Evolutionary conservation across 331 rosid species (phyloP).

Genomic region (Pyracantha coccinea): DNA sequence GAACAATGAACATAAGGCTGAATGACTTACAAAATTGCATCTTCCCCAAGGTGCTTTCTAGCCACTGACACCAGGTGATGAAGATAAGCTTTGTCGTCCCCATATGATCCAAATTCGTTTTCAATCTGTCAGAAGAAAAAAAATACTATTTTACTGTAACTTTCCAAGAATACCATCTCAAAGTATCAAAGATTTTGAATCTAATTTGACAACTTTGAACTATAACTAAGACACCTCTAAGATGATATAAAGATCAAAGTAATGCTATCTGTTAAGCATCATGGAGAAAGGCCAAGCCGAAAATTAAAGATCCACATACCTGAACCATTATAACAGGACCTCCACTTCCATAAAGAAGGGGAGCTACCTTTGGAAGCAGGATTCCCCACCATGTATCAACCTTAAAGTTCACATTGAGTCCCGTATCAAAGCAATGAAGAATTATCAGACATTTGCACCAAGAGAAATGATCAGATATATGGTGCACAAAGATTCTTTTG

Average conservation of each 20-base stretch:
- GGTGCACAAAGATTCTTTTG: background rate
- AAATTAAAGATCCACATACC: conserved; percentile 36
- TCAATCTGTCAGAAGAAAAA: conserved; percentile 58
- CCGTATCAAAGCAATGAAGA: conserved; percentile 9
- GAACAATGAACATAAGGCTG: conserved; percentile 3
- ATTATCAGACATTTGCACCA: background rate
- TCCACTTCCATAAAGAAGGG: conserved; percentile 68
- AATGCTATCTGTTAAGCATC: background rate
- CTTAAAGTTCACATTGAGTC: conserved; percentile 31
- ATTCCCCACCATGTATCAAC: conserved; percentile 88
- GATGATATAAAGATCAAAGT: background rate
- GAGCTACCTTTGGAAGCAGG: conserved; percentile 71
- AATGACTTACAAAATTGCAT: conserved; percentile 62
- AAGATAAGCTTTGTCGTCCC: conserved; percentile 76
- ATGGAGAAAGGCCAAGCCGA: background rate
- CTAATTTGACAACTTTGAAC: conserved; percentile 1
- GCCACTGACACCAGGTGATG: conserved; percentile 62
- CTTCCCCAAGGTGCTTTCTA: conserved; percentile 67
- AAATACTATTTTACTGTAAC: conserved; percentile 13
- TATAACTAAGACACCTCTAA: conserved; percentile 3
- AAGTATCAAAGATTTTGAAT: background rate
- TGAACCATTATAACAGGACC: conserved; percentile 96
- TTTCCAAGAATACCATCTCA: conserved; percentile 6
- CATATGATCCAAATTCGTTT: conserved; percentile 86
- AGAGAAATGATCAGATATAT: background rate